These are phyloP conservation scores for Pseudocercospora fijiensis DNA, from an alignment of 2,329 filamentous ascomycete species.

Conservation along the genomic window DNA sequence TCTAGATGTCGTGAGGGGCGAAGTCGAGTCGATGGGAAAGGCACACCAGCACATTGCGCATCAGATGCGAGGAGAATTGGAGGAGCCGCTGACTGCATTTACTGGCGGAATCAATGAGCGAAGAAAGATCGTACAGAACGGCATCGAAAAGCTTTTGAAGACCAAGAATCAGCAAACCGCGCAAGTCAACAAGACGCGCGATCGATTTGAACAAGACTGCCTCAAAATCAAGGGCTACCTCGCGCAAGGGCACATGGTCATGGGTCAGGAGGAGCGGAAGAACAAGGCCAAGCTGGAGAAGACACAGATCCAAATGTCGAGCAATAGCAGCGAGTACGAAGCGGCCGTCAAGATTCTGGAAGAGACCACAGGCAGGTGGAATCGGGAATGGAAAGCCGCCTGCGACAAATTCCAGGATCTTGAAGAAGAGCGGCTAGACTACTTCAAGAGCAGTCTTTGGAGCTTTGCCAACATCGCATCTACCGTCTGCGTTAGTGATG, in stretches of 20 bases:
- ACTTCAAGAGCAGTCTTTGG: slow-evolving; percentile 97
- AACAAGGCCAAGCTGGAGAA: slow-evolving; percentile 99
- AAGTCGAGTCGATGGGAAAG: slow-evolving; percentile 91
- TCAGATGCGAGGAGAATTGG: slow-evolving; percentile 94
- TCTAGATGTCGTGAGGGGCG: slow-evolving; percentile 80
- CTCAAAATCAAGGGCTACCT: slow-evolving; percentile 98
- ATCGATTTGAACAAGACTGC: slow-evolving; percentile 96
- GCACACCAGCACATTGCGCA: slow-evolving; percentile 84
- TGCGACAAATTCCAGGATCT: slow-evolving; percentile 99
- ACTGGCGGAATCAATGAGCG: slow-evolving; percentile 94
- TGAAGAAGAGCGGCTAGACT: slow-evolving; percentile 94
- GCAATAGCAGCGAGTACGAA: slow-evolving; percentile 91
- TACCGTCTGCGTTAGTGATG: slow-evolving; percentile 95
- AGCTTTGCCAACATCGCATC: slow-evolving; percentile 96
- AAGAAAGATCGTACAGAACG: slow-evolving; percentile 90
- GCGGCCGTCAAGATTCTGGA: slow-evolving; percentile 87
- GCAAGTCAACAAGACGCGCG: slow-evolving; percentile 88
- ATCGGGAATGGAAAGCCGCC: slow-evolving; percentile 95
- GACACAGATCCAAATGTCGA: slow-evolving; percentile 91
- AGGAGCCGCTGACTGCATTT: slow-evolving; percentile 90
- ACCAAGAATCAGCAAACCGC: slow-evolving; percentile 88
- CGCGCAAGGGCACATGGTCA: slow-evolving; percentile 98
- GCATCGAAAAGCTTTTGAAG: slow-evolving; percentile 92
- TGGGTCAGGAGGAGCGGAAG: slow-evolving; percentile 98
- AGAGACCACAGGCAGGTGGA: slow-evolving; percentile 94